Evolutionary conservation across 2,329 filamentous ascomycete genomes (phyloP), one percentile per base, ranked within the genome.

Genomic region (Ampelomyces quisqualis): DNA sequence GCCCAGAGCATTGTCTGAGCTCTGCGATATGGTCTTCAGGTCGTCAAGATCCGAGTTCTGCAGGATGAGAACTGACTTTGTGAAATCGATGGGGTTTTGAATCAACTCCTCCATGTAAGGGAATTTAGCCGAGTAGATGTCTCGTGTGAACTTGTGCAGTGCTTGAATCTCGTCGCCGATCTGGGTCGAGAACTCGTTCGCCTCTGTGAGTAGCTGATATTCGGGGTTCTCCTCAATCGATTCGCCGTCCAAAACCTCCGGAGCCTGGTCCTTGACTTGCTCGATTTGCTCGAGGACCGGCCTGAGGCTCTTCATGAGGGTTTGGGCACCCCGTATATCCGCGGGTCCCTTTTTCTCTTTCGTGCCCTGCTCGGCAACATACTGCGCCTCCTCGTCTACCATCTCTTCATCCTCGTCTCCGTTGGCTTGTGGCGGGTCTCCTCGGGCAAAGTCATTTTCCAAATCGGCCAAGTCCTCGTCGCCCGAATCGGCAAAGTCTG

Each of bases 101-200:
- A 98, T 85, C 22, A 98, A 80, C 13, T 80, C 81, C 68, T 98
- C 93, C 27, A 98, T 80, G 69, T 96, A 91, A 0, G 93, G 91
- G 60, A 97, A 98, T 46, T 91, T 82, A 13, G 86, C 79, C 7
- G 90, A 95, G 72, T 98, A 98, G 70, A 96, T 89, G 61, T 98
- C 93, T 60, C 91, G 82, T 45, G 96, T 89, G 68, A 89, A 94
- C 71, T 98, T 98, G 76, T 98, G 93, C 15, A 97, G 88, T 6
- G 93, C 79, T 22, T 87, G 86, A 31, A 97, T 87, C 68, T 97
- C 91, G 63, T 88, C 88, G 55, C 95, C 90, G 54, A 97, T 96
- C 49, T 87, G 86, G 5, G 91, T 94, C 1, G 93, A 95, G 6
- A 95, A 78, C 17, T 85, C 86, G 65, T 95, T 95, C 11, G 90